phyloP scores from a whole-genome alignment of 208 protist genomes.

The Balamuthia mandrillaris region DNA sequence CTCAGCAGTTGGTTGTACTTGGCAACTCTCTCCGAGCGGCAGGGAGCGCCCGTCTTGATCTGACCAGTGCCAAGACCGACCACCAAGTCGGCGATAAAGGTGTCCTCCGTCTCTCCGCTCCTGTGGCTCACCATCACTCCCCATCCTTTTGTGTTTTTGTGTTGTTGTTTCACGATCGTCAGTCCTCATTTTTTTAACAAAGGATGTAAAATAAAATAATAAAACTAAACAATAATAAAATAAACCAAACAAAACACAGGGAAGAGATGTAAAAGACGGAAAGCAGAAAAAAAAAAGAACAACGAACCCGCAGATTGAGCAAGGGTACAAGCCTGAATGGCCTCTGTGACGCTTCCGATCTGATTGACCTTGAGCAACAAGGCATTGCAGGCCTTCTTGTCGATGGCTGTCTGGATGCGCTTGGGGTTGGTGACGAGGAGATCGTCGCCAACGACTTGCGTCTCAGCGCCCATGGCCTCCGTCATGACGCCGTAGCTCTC shows the following conservation, averaged over 20 bases:
- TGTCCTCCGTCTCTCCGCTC: slow-evolving; percentile 97
- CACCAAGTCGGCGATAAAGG: slow-evolving; percentile 97
- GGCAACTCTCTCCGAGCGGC: slow-evolving; percentile 91
- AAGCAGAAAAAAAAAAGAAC: slow-evolving; percentile 70
- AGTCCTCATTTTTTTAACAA: no score
- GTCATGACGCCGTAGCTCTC: slow-evolving; percentile 84
- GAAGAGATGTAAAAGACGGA: background rate
- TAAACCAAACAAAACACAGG: no score
- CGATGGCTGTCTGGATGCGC: slow-evolving; percentile 87
- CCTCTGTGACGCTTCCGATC: slow-evolving; percentile 96
- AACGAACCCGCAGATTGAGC: slow-evolving; percentile 77
- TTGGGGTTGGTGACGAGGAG: slow-evolving; percentile 95
- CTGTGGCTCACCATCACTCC: slow-evolving; percentile 91
- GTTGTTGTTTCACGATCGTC: no score
- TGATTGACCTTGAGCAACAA: slow-evolving; percentile 99
- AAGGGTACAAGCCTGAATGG: slow-evolving; percentile 90
- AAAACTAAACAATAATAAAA: no score
- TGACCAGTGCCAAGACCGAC: slow-evolving; percentile 92
- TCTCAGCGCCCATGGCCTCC: slow-evolving; percentile 67
- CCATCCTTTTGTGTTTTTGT: no score
- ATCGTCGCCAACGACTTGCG: slow-evolving; percentile 97
- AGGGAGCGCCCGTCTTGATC: slow-evolving; percentile 99
- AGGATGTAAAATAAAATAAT: no score
- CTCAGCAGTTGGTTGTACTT: slow-evolving; percentile 99
- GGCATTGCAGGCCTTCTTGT: slow-evolving; percentile 88